phyloP scores from a whole-genome alignment of 805 yeast genomes.

The Hemisphaericaspora nanyangensis region DNA sequence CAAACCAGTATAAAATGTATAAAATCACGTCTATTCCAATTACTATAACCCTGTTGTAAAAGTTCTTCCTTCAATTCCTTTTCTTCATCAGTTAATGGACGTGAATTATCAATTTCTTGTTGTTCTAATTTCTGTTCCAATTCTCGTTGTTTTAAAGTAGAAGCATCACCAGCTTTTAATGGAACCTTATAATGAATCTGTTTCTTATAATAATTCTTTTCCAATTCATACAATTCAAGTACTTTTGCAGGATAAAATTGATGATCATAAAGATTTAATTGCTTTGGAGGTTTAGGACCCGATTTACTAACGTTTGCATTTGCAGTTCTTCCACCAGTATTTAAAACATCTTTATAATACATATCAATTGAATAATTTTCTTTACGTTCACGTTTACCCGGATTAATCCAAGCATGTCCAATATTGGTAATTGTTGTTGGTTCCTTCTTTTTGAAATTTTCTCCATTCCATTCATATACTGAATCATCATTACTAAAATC shows the following conservation, averaged over 20 bases:
- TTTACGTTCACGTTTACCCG: slow-evolving; percentile 79
- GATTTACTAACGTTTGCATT: slow-evolving; percentile 34
- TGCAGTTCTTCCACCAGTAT: slow-evolving; percentile 61
- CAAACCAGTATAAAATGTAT: slow-evolving; percentile 70
- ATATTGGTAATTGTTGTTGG: slow-evolving; percentile 45
- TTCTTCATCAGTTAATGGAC: slow-evolving; percentile 82
- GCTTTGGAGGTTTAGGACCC: slow-evolving; percentile 83
- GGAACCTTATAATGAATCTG: slow-evolving; percentile 63
- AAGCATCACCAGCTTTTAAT: slow-evolving; percentile 49
- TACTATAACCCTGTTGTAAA: slow-evolving; percentile 63
- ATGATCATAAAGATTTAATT: slow-evolving; percentile 78
- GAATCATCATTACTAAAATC: slow-evolving; percentile 63
- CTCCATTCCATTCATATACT: slow-evolving; percentile 87
- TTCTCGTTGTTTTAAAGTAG: slow-evolving; percentile 29
- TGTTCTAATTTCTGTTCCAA: slow-evolving; percentile 56
- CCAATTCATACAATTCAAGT: slow-evolving; percentile 73
- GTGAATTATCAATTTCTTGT: slow-evolving; percentile 68
- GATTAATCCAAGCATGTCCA: slow-evolving; percentile 72
- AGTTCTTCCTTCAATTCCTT: slow-evolving; percentile 57
- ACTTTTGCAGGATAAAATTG: slow-evolving; percentile 84
- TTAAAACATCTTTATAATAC: slow-evolving; percentile 77
- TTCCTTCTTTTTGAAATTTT: slow-evolving; percentile 67
- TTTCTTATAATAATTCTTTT: slow-evolving; percentile 72
- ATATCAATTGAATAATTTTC: slow-evolving; percentile 85
- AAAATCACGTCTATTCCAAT: slow-evolving; percentile 89